A percentile compares a stretch with the other conserved stretches of the same genome.
These are phyloP conservation scores for Stephania japonica DNA, from an alignment of 164 flowering plant genomes.

Conservation along the genomic window DNA sequence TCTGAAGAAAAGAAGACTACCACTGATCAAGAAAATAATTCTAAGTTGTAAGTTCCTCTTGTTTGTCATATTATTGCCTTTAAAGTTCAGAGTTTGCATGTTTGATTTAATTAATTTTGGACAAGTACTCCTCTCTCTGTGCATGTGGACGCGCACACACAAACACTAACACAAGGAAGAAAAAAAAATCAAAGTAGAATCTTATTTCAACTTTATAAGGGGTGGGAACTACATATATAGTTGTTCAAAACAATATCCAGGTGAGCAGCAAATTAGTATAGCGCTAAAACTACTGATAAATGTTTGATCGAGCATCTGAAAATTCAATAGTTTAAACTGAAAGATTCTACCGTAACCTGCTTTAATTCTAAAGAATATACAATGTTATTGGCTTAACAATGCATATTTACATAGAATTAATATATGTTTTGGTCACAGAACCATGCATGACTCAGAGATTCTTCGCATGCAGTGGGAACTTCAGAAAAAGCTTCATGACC, in stretches of 20 bases:
- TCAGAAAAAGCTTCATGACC: slow-evolving; percentile 12
- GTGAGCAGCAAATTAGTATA: background rate
- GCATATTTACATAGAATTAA: too few species aligned
- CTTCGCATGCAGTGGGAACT: slow-evolving; percentile 15
- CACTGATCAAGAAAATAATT: slow-evolving; percentile 9
- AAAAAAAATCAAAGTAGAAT: background rate
- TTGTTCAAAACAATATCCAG: background rate
- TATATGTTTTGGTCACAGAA: background rate
- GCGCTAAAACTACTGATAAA: too few species aligned
- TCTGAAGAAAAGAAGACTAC: slow-evolving; percentile 12
- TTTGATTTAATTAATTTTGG: too few species aligned
- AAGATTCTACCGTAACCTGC: background rate
- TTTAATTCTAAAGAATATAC: too few species aligned
- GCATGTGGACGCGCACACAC: too few species aligned
- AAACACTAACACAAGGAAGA: too few species aligned
- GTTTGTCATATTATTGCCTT: background rate
- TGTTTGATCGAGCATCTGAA: background rate
- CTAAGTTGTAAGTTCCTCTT: slow-evolving; percentile 10
- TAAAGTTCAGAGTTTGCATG: too few species aligned
- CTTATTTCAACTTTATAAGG: background rate
- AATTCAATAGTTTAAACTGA: background rate
- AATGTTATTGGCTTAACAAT: too few species aligned
- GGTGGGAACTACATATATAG: background rate
- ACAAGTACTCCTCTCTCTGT: too few species aligned
- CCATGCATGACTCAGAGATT: slow-evolving; percentile 1